phyloP scores from a whole-genome alignment of 192 early-diverging fungal genomes.

The Mycoemilia scoparia region DNA sequence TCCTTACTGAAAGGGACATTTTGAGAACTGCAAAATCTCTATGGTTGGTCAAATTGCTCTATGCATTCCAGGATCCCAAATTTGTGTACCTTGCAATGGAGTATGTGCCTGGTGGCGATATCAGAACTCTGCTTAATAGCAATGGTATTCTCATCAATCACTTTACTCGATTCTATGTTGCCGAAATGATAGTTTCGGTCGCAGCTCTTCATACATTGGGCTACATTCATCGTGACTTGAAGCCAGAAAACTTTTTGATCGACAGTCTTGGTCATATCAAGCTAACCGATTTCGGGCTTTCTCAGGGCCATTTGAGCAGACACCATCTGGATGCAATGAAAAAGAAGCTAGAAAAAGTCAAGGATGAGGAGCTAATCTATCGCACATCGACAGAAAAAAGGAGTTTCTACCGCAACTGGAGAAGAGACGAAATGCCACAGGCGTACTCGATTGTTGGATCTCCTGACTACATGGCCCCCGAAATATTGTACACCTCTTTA shows the following conservation, averaged over 20 bases:
- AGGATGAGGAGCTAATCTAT: conserved; percentile 26
- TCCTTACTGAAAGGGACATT: conserved; percentile 56
- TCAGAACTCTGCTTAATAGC: conserved; percentile 57
- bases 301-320: conserved; percentile 51
- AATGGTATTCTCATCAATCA: conserved; percentile 52
- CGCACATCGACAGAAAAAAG: conserved; percentile 26
- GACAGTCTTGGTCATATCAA: conserved; percentile 61
- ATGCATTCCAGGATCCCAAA: conserved; percentile 67
- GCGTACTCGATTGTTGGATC: conserved; percentile 74
- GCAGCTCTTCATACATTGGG: conserved; percentile 67
- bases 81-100: conserved; percentile 57
- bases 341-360: conserved; percentile 29
- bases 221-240: conserved; percentile 83
- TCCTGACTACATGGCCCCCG: conserved; percentile 90
- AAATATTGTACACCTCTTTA: conserved; percentile 45
- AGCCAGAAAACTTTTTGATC: conserved; percentile 73
- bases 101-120: conserved; percentile 44
- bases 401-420: conserved; percentile 23
- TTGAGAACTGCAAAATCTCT: conserved; percentile 38
- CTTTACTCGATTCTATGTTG: conserved; percentile 70
- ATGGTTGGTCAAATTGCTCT: conserved; percentile 80
- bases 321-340: conserved; percentile 25
- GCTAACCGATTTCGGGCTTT: conserved; percentile 80
- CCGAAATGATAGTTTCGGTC: conserved; percentile 70
- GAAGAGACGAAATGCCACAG: conserved; percentile 35